Conservation (phyloP, 139 green algal genomes). For the Parachlorella kessleri region DNA sequence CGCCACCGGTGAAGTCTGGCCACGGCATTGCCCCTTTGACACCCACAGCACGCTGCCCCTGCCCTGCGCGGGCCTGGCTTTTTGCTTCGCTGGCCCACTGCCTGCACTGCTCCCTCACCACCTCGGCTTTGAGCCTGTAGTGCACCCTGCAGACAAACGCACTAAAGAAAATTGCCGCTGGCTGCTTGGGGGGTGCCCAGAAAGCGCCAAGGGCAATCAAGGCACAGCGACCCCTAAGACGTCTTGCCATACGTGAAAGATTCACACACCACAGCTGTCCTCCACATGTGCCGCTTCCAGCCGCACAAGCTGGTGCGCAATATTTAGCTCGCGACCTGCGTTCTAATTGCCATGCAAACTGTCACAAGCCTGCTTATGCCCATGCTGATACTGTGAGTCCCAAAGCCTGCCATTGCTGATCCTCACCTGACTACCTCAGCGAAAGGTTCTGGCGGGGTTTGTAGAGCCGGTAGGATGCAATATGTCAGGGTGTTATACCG, state of each 20-base stretch:
- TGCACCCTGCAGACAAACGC: constrained; percentile 8
- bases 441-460: constrained; percentile 3
- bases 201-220: too few relatives aligned
- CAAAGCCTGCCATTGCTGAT: not conserved
- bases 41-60: too few relatives aligned
- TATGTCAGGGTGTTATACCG: constrained; percentile 19
- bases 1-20: too few relatives aligned
- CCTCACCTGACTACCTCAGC: constrained; percentile 14
- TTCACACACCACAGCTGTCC: too few relatives aligned
- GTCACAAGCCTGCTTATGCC: not conserved
- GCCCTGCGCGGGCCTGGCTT: too few relatives aligned
- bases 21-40: too few relatives aligned
- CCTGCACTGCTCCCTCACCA: constrained; percentile 7
- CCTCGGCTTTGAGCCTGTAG: constrained; percentile 17
- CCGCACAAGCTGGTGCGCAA: too few relatives aligned
- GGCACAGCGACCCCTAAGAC: too few relatives aligned
- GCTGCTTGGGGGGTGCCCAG: too few relatives aligned
- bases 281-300: too few relatives aligned
- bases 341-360: not conserved
- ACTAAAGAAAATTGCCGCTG: too few relatives aligned
- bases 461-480: constrained; percentile 5
- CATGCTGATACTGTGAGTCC: not conserved
- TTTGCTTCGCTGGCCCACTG: constrained; percentile 13
- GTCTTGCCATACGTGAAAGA: too few relatives aligned
- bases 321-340: not conserved